phyloP scores from a whole-genome alignment of 306 rosid genomes.

The Quercus mongolica region DNA sequence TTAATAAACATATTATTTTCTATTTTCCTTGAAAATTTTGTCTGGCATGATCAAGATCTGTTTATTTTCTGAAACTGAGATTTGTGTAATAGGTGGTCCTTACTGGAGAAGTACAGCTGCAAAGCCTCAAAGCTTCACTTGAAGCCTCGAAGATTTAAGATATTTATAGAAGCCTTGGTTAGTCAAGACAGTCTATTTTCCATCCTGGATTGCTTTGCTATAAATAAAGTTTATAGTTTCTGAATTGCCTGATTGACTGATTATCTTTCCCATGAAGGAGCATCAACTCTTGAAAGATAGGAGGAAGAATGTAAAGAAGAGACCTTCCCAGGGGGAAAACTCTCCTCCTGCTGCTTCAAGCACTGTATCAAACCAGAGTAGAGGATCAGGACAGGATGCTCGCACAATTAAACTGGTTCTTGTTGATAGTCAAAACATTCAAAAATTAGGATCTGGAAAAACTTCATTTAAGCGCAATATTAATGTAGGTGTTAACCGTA shows the following conservation, averaged over 20 bases:
- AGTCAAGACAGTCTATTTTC: constrained; percentile 36
- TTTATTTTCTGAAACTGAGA: constrained; percentile 19
- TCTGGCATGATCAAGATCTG: constrained; percentile 16
- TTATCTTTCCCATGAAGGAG: constrained; percentile 63
- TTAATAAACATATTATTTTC: background rate
- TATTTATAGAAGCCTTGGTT: constrained; percentile 95
- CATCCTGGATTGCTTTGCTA: constrained; percentile 3
- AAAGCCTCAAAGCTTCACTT: constrained; percentile 98
- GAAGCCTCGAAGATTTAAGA: constrained; percentile 92
- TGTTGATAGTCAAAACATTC: constrained; percentile 83
- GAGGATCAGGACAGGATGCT: constrained; percentile 62
- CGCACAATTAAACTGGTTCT: constrained; percentile 72
- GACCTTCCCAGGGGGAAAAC: constrained; percentile 65
- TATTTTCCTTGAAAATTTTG: constrained; percentile 9
- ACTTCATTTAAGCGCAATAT: constrained; percentile 64
- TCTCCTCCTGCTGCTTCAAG: constrained; percentile 47
- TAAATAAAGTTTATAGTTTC: constrained; percentile 1
- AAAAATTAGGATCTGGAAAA: constrained; percentile 81
- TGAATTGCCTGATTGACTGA: constrained; percentile 34
- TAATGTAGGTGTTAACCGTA: constrained; percentile 64
- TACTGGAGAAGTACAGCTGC: constrained; percentile 95
- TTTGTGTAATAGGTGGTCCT: constrained; percentile 81
- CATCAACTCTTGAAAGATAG: constrained; percentile 96
- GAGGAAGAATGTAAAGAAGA: constrained; percentile 77
- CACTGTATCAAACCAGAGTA: constrained; percentile 57